phyloP scores from a whole-genome alignment of 2,329 filamentous ascomycete genomes.

The Mycosphaerelloides madeirae region DNA sequence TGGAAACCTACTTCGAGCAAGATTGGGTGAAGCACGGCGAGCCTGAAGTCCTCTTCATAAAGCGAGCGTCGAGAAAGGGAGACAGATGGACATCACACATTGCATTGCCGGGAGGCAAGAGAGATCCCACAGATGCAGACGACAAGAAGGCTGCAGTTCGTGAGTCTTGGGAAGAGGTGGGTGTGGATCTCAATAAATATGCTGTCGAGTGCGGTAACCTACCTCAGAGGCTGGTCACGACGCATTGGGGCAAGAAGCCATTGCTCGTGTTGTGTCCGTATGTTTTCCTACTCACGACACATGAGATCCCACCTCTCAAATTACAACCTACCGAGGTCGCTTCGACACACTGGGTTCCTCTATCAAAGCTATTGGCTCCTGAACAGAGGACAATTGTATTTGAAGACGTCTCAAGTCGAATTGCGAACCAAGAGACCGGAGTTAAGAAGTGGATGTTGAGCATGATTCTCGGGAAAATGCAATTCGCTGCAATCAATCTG shows the following conservation, averaged over 20 bases:
- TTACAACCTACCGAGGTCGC: constrained; percentile 66
- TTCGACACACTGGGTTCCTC: constrained; percentile 64
- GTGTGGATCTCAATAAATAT: constrained; percentile 46
- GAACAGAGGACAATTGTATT: constrained; percentile 57
- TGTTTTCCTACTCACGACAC: constrained; percentile 58
- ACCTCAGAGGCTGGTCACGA: constrained; percentile 61
- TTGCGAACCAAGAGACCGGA: constrained; percentile 52
- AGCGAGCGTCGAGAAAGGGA: constrained; percentile 58
- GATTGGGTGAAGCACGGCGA: constrained; percentile 62
- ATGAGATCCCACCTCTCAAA: constrained; percentile 52
- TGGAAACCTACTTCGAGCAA: constrained; percentile 57
- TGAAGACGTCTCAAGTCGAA: constrained; percentile 60
- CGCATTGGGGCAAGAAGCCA: constrained; percentile 59
- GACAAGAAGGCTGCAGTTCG: constrained; percentile 60
- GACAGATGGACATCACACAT: constrained; percentile 68
- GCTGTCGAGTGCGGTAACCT: constrained; percentile 55
- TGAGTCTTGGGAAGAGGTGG: constrained; percentile 64
- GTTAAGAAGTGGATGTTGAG: constrained; percentile 53
- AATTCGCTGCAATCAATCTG: constrained; percentile 61
- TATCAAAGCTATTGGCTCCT: constrained; percentile 57
- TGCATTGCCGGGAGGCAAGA: constrained; percentile 62
- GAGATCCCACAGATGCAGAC: constrained; percentile 59
- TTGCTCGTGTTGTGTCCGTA: constrained; percentile 67
- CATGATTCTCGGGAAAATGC: constrained; percentile 59
- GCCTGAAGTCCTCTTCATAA: constrained; percentile 67